Evolutionary conservation across 169 alveolate species (phyloP).

Genomic region (Plasmodium berghei): DNA sequence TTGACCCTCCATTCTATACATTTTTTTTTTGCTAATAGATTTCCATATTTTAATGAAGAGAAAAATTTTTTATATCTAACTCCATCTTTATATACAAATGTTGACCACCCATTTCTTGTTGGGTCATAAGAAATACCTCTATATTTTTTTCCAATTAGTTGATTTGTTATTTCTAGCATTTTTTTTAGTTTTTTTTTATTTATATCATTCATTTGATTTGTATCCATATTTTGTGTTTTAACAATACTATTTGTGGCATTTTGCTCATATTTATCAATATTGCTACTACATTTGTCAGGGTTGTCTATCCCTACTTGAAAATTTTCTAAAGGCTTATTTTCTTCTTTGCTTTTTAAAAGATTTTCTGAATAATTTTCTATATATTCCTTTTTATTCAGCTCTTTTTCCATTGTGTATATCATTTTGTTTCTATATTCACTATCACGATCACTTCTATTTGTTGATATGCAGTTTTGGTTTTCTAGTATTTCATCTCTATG

Average conservation of each 20-base stretch:
- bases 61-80: slow-evolving; percentile 55
- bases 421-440: background rate
- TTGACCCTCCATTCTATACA: slow-evolving; percentile 71
- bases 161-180: slow-evolving; percentile 62
- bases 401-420: background rate
- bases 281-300: background rate
- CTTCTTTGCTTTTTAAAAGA: background rate
- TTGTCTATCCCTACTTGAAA: background rate
- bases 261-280: background rate
- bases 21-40: slow-evolving; percentile 69
- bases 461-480: too few species aligned
- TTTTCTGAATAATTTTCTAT: background rate
- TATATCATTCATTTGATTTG: slow-evolving; percentile 7
- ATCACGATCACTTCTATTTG: too few species aligned
- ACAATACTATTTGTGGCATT: background rate
- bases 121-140: slow-evolving; percentile 72
- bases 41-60: slow-evolving; percentile 70
- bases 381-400: background rate
- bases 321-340: background rate
- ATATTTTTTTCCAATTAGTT: slow-evolving; percentile 66
- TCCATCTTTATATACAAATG: slow-evolving; percentile 74
- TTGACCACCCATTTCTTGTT: slow-evolving; percentile 74
- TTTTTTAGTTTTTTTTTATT: slow-evolving; percentile 44
- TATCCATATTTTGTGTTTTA: background rate
- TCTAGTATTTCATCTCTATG: background rate